Percentiles rank a stretch among this genome's conserved stretches.
Evolutionary conservation across 2,329 filamentous ascomycete species (phyloP).

Genomic region (Mycogone perniciosa): DNA sequence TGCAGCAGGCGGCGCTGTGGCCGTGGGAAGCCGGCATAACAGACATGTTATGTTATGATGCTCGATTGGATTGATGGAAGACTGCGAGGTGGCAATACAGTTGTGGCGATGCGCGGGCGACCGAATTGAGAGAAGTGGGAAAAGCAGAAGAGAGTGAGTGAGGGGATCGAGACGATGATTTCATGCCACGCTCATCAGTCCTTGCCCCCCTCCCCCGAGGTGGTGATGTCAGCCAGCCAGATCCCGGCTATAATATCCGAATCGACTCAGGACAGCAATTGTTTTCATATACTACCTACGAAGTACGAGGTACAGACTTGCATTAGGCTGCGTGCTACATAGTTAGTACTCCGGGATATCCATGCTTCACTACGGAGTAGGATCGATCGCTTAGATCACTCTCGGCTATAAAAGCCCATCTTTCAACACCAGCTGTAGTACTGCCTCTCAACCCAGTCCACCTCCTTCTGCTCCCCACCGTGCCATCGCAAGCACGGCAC

Average conservation of each 20-base stretch:
- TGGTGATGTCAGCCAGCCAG: constrained; percentile 5
- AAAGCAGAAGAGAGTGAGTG: no score
- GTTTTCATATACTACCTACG: no score
- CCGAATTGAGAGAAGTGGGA: no score
- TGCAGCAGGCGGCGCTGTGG: constrained; percentile 52
- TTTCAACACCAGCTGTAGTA: constrained; percentile 22
- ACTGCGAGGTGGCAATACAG: background rate
- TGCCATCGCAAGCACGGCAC: constrained; percentile 33
- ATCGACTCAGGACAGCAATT: no score
- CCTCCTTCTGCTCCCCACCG: constrained; percentile 19
- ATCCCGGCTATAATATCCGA: no score
- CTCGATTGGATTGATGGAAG: background rate
- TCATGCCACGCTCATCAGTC: background rate
- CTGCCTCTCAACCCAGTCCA: constrained; percentile 24
- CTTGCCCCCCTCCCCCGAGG: background rate
- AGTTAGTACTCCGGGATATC: no score
- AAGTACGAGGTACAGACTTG: no score
- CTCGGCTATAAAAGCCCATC: background rate
- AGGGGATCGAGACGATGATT: no score
- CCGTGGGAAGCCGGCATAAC: constrained; percentile 46
- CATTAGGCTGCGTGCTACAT: no score
- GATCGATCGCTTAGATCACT: no score
- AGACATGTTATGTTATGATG: constrained; percentile 34
- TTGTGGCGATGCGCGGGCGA: no score
- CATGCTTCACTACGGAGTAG: no score